Conservation (phyloP, 768 basidiomycete species). For the Solioccasus polychromus region DNA sequence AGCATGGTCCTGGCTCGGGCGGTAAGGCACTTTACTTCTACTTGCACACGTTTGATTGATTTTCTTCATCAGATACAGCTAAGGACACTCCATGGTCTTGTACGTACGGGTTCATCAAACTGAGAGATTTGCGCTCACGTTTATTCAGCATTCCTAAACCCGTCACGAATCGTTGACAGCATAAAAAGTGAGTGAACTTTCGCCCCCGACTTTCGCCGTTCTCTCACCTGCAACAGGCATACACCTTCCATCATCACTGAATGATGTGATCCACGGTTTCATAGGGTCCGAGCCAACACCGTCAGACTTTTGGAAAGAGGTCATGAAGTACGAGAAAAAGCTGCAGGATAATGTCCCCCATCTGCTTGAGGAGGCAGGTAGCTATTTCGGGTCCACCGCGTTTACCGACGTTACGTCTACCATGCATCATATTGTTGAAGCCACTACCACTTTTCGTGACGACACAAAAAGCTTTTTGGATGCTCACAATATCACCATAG, state of each 20-base stretch:
- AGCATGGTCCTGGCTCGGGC: background rate
- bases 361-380: slow-evolving; percentile 2
- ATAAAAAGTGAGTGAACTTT: background rate
- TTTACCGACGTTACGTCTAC: slow-evolving; percentile 3
- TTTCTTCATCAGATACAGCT: background rate
- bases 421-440: slow-evolving; percentile 11
- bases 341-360: slow-evolving; percentile 4
- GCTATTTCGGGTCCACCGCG: slow-evolving; percentile 1
- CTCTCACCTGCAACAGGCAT: background rate
- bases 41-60: background rate
- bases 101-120: background rate
- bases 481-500: slow-evolving; percentile 4
- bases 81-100: background rate
- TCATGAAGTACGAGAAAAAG: background rate
- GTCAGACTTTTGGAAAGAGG: slow-evolving; percentile 13
- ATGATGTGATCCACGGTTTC: background rate
- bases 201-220: background rate
- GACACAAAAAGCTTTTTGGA: slow-evolving; percentile 8
- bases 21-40: background rate
- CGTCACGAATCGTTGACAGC: background rate
- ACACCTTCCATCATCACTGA: background rate
- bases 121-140: background rate
- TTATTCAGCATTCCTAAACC: background rate
- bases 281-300: background rate
- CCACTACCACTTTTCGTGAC: slow-evolving; percentile 12